Percentiles rank a stretch among this genome's conserved stretches.
Evolutionary conservation across 2,329 filamentous ascomycete genomes (phyloP).

Genomic region (Aspergillus brasiliensis): DNA sequence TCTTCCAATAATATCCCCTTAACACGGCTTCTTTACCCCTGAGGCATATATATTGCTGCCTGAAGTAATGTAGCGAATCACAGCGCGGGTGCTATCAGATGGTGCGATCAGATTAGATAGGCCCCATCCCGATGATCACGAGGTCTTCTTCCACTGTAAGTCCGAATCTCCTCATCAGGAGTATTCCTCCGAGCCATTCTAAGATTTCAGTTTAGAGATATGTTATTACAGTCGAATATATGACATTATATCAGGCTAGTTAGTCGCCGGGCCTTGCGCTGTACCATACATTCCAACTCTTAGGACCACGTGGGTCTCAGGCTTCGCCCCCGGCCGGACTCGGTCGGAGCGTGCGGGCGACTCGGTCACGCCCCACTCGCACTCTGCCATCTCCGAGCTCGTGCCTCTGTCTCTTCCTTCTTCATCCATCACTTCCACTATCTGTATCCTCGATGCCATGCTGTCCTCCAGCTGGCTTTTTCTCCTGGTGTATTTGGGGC

Average conservation of each 20-base stretch:
- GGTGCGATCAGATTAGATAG: slow-evolving; percentile 9
- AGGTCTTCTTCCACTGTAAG: not conserved
- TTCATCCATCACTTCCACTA: not conserved
- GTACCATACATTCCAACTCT: not conserved
- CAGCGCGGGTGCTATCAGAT: not conserved
- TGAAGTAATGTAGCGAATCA: not conserved
- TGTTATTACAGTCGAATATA: not conserved
- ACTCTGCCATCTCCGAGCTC: not conserved
- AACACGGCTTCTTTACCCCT: not conserved
- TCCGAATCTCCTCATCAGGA: not conserved
- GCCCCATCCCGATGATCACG: not conserved
- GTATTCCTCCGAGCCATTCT: not conserved
- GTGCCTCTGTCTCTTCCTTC: not conserved
- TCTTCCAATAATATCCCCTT: too few species aligned
- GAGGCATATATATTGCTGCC: not conserved
- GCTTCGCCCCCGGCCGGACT: not conserved
- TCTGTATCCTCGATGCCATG: slow-evolving; percentile 17
- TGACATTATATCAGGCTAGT: not conserved
- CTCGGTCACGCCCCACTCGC: slow-evolving; percentile 8
- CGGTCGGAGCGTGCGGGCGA: not conserved
- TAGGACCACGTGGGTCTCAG: not conserved
- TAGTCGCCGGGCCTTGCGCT: not conserved
- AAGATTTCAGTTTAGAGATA: not conserved
- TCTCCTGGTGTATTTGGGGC: slow-evolving; percentile 12
- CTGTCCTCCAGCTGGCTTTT: slow-evolving; percentile 19